Percentiles rank a stretch among this genome's conserved stretches.
Evolutionary conservation across 371 early-diverging fungal species (phyloP).

Genomic region (Blakeslea trispora): DNA sequence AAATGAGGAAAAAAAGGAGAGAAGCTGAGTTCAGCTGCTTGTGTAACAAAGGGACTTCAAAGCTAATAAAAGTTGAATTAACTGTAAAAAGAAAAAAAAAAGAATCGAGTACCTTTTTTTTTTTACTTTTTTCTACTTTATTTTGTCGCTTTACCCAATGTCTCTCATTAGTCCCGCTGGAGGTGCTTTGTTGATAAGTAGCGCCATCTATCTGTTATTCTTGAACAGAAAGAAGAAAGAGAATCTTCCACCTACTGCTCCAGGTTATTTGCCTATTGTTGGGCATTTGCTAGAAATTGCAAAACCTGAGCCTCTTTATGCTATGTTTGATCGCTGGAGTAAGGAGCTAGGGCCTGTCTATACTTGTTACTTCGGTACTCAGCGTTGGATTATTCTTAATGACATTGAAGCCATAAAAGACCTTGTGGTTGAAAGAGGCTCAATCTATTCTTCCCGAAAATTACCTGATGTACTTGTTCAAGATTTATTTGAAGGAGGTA

Average conservation of each 20-base stretch:
- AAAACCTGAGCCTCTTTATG: slow-evolving; percentile 30
- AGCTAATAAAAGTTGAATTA: background rate
- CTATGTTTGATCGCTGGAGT: slow-evolving; percentile 43
- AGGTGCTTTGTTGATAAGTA: background rate
- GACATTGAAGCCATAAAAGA: slow-evolving; percentile 34
- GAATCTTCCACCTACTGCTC: slow-evolving; percentile 35
- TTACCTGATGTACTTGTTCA: slow-evolving; percentile 37
- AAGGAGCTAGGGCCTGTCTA: slow-evolving; percentile 37
- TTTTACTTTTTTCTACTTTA: background rate
- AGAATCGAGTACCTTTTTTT: background rate
- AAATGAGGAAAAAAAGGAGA: too few relatives aligned
- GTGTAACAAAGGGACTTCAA: slow-evolving; percentile 9
- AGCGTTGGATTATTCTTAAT: slow-evolving; percentile 48
- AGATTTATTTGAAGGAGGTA: slow-evolving; percentile 45
- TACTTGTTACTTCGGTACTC: slow-evolving; percentile 41
- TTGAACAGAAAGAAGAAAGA: background rate
- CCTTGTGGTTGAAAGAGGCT: slow-evolving; percentile 41
- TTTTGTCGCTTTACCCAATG: background rate
- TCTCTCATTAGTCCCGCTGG: too few relatives aligned
- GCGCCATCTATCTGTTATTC: slow-evolving; percentile 1
- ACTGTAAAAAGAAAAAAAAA: slow-evolving; percentile 8
- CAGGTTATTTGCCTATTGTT: slow-evolving; percentile 39
- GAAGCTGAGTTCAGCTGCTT: too few relatives aligned
- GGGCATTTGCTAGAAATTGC: slow-evolving; percentile 39
- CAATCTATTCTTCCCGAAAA: slow-evolving; percentile 48